Evolutionary conservation across 768 basidiomycete genomes (phyloP), one percentile per base, ranked within the genome.

Genomic region (Termitomyces sp.): DNA sequence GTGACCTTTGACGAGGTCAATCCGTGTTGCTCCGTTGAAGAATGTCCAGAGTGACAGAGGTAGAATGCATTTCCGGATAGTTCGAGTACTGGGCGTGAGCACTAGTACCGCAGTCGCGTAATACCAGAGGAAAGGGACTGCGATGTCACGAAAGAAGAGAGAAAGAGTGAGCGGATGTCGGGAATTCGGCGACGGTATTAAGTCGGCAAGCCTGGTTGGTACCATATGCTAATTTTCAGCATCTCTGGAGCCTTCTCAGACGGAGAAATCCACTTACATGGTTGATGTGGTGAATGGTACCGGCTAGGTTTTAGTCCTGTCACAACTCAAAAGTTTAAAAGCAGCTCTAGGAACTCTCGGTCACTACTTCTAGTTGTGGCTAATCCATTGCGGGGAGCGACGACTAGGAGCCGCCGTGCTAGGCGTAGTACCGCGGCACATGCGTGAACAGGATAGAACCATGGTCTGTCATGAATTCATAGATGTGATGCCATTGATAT

Each of bases 21-120:
- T 61, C n/a, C 68, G 69, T 26, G 79, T 80, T 14, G 71, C 69
- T 4, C 77, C 76, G 14, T 78, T 74, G 56, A 78, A 79, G 18
- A 77, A 67, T 7, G 69, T 57, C 72, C 76, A 80, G 33, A 82
- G 66, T 4, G 82, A 77, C 13, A 81, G 59, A 3, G 83, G 82
- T 30, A 86, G 73, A 38, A 85, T 61, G 13, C 79, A 77, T 35
- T 77, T 59, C 49, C 83, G 79, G 57, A 79, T 67, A 3, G 70
- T 50, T 48, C 71, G 69, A 1, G 84, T 83, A 35, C 69, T 69
- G 0, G 80, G 80, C 14, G 78, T 66, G 41, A 82, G 72, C 7
- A 85, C 81, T 51, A 87, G 75, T 36, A 83, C 67, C 13, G 84
- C 84, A 56, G 81, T 80, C 12, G 65, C 69, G 72, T 81, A 83